These are phyloP conservation scores for Psidium friedrichsthalianum DNA, from an alignment of 345 rosid genomes.

Conservation along the genomic window DNA sequence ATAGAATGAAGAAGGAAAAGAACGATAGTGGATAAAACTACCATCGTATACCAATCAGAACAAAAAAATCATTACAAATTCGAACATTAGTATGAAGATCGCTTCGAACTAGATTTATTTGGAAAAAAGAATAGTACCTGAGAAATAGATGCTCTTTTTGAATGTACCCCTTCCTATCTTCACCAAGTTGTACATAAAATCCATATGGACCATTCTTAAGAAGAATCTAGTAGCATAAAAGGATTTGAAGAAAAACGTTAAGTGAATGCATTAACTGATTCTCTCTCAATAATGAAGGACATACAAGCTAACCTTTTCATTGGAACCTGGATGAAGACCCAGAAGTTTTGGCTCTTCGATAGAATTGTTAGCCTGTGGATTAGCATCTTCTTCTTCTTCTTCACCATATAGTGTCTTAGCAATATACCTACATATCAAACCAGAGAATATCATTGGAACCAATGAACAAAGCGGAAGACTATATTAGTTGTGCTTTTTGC, in stretches of 20 bases:
- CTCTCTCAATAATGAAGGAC: neutral
- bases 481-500: neutral
- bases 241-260: neutral
- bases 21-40: neutral
- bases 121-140: constrained; percentile 32
- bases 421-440: constrained; percentile 44
- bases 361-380: constrained; percentile 21
- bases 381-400: constrained; percentile 56
- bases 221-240: constrained; percentile 37
- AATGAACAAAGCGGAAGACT: constrained; percentile 1
- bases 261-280: neutral
- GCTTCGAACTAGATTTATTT: neutral
- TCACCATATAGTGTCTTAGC: constrained; percentile 70
- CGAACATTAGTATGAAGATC: neutral
- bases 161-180: constrained; percentile 55
- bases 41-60: neutral
- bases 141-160: constrained; percentile 68
- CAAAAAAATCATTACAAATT: neutral
- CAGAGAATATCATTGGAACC: neutral
- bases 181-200: constrained; percentile 85
- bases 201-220: constrained; percentile 95
- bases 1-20: neutral
- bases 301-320: constrained; percentile 61
- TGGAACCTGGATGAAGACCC: constrained; percentile 69
- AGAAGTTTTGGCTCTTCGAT: constrained; percentile 79